Conservation (phyloP, 2,329 filamentous ascomycete genomes). For the Scedosporium minutisporum region DNA sequence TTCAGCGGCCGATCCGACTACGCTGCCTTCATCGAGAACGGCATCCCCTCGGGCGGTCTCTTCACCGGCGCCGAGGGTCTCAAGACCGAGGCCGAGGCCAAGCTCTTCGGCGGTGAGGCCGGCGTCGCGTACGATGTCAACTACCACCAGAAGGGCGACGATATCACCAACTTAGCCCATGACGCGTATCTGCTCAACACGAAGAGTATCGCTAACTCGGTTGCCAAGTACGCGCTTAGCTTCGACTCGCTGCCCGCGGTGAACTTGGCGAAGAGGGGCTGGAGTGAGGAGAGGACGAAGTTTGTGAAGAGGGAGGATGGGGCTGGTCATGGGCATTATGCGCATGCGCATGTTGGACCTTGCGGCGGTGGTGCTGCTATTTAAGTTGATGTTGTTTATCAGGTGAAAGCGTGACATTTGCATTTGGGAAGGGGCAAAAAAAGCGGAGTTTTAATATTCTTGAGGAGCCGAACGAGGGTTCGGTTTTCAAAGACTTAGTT, state of each 20-base stretch:
- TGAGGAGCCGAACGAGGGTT: too few relatives aligned
- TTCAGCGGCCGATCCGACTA: constrained; percentile 62
- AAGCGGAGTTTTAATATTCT: too few relatives aligned
- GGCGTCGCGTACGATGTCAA: constrained; percentile 36
- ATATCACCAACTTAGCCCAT: constrained; percentile 25
- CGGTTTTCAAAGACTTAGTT: too few relatives aligned
- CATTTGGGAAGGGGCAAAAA: not conserved
- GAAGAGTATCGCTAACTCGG: constrained; percentile 30
- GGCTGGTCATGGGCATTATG: constrained; percentile 7
- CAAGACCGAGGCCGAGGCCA: constrained; percentile 51
- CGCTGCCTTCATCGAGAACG: constrained; percentile 54
- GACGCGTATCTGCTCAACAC: constrained; percentile 36
- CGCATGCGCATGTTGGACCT: constrained; percentile 17
- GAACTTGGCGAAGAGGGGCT: constrained; percentile 18
- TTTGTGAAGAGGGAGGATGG: constrained; percentile 17
- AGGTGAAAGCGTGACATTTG: not conserved
- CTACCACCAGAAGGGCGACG: constrained; percentile 36
- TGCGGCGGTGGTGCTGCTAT: constrained; percentile 16
- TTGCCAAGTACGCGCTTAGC: constrained; percentile 30
- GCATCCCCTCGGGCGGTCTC: constrained; percentile 58
- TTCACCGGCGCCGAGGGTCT: constrained; percentile 58
- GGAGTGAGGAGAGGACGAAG: constrained; percentile 19
- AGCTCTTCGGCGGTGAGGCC: constrained; percentile 51
- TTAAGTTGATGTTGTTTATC: not conserved
- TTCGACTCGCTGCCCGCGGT: constrained; percentile 23